phyloP scores from a whole-genome alignment of 1,139 yeast species.

The Hansenula sp. region DNA sequence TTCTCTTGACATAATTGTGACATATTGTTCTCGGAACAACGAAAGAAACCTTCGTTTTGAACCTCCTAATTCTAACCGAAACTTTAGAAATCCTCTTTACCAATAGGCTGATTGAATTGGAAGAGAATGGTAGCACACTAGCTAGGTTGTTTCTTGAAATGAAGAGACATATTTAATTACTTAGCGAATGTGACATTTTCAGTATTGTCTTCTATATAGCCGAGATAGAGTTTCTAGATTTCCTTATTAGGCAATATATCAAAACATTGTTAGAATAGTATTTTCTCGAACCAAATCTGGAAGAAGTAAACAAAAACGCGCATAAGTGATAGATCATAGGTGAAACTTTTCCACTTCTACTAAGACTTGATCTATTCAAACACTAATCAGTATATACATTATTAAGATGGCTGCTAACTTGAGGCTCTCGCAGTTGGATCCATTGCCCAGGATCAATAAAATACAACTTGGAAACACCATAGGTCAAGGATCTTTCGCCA shows the following conservation, averaged over 20 bases:
- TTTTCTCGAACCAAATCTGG: slow-evolving; percentile 1
- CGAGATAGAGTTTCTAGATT: neutral
- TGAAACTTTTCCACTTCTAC: neutral
- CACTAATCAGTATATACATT: neutral
- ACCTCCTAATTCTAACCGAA: too few species aligned
- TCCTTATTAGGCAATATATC: neutral
- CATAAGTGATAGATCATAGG: neutral
- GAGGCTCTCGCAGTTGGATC: slow-evolving; percentile 26
- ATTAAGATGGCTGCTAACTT: slow-evolving; percentile 12
- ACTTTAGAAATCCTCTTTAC: too few species aligned
- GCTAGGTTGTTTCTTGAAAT: too few species aligned
- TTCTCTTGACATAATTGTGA: neutral
- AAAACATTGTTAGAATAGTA: neutral
- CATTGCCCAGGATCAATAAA: slow-evolving; percentile 32
- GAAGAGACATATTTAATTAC: too few species aligned
- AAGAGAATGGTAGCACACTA: too few species aligned
- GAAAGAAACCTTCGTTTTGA: too few species aligned
- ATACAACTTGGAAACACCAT: slow-evolving; percentile 34
- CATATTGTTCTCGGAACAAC: neutral
- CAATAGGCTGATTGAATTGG: too few species aligned
- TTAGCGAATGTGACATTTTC: too few species aligned
- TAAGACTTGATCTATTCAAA: too few species aligned
- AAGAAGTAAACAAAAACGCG: slow-evolving; percentile 1
- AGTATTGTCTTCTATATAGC: neutral
- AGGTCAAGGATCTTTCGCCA: slow-evolving; percentile 46